Evolutionary conservation across 1,284 basidiomycete genomes (phyloP), one percentile per base, ranked within the genome.

Genomic region (Moesziomyces parantarcticus): DNA sequence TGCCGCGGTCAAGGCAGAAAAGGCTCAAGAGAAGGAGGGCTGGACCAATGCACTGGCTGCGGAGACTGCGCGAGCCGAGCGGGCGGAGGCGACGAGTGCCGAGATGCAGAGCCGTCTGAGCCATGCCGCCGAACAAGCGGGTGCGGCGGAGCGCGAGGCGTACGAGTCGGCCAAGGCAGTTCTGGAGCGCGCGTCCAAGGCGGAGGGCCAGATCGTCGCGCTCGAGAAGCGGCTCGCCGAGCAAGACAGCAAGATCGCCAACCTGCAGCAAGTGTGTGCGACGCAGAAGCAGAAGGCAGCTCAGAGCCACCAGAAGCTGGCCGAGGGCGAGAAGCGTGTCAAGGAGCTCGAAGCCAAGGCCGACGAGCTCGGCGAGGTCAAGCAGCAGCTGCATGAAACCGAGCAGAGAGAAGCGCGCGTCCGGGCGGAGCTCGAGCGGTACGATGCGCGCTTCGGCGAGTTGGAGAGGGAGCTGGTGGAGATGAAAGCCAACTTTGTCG

Each of bases 231-330:
- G 77, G 6, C 42, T 78, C 11, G 26, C 56, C 3, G 77, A 79
- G 20, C 76, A 76, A 34, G 79, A 81, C 58, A 50, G 48, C 55
- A 76, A 78, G 65, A 64, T 81, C 25, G 62, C 48, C 48, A 79
- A 75, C 29, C 55, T 81, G 52, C 77, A 77, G 23, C 58, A 61
- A 7, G 25, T 81, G 7, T 64, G 64, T 1, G 76, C 78, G 8
- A 75, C 68, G 32, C 79, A 81, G 45, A 81, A 81, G 61, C 79
- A 81, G 48, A 79, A 81, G 48, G 77, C 77, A 1, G 79, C 78
- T 4, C 58, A 64, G 29, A 54, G 50, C 14, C 73, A 76, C 29
- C 77, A 81, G 54, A 69, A 71, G 58, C 68, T 79, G 0, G 58
- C 75, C 1, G 77, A 79, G 59, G 62, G 59, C 13, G 76, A 75